phyloP scores from a whole-genome alignment of 2,329 filamentous ascomycete genomes.

The Peltaster fructicola region DNA sequence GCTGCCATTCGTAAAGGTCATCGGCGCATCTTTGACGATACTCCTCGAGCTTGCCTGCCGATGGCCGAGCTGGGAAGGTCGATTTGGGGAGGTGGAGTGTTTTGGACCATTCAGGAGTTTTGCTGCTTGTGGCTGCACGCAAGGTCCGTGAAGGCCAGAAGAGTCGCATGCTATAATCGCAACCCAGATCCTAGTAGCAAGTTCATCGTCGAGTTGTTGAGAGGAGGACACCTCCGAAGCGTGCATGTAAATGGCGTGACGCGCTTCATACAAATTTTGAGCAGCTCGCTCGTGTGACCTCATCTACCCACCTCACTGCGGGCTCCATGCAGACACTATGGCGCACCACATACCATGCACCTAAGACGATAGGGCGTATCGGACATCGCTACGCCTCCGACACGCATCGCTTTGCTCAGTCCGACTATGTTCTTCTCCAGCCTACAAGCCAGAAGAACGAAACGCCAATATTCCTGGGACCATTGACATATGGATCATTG shows the following conservation, averaged over 20 bases:
- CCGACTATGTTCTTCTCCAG: slow-evolving; percentile 24
- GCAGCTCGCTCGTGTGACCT: too few species aligned
- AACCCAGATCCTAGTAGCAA: too few species aligned
- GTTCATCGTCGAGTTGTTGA: too few species aligned
- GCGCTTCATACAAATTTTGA: too few species aligned
- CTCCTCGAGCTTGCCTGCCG: slow-evolving; percentile 25
- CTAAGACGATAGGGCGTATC: too few species aligned
- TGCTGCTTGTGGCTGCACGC: slow-evolving; percentile 5
- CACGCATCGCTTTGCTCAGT: slow-evolving; percentile 9
- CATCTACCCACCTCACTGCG: too few species aligned
- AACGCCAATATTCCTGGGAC: slow-evolving; percentile 22
- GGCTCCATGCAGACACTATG: too few species aligned
- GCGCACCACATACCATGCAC: too few species aligned
- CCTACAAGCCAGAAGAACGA: slow-evolving; percentile 19
- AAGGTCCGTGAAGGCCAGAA: slow-evolving; percentile 9
- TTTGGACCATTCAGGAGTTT: slow-evolving; percentile 11
- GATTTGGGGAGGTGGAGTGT: slow-evolving; percentile 32
- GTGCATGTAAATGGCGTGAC: too few species aligned
- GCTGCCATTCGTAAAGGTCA: slow-evolving; percentile 81
- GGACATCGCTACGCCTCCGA: slow-evolving; percentile 4
- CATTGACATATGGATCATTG: slow-evolving; percentile 18
- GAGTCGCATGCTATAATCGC: slow-evolving; percentile 9
- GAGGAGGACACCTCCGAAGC: too few species aligned
- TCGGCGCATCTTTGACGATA: slow-evolving; percentile 68
- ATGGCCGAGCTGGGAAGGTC: slow-evolving; percentile 29